Evolutionary conservation across 1,284 basidiomycete species (phyloP).

Genomic region (Tilletia indica): DNA sequence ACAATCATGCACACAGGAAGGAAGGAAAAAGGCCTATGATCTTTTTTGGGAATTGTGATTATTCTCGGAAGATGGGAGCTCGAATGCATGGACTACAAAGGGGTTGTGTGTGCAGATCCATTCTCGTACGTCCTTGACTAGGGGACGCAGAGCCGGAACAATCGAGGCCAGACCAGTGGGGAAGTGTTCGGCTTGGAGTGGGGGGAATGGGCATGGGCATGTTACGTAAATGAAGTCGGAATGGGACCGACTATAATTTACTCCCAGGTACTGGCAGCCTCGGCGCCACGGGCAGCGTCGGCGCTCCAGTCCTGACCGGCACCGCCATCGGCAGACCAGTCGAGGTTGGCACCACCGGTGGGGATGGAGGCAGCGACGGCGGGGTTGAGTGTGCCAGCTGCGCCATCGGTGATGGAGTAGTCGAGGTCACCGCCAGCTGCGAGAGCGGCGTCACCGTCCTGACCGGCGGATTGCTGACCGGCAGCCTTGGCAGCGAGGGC

Average conservation of each 20-base stretch:
- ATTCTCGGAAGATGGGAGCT: constrained; percentile 19
- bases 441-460: constrained; percentile 33
- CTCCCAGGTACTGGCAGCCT: constrained; percentile 11
- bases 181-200: not conserved
- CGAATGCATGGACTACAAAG: constrained; percentile 1
- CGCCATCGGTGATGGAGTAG: constrained; percentile 66
- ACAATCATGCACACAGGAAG: too few relatives aligned
- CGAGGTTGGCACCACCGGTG: constrained; percentile 62
- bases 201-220: not conserved
- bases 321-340: constrained; percentile 69
- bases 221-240: not conserved
- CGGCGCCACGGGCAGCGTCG: constrained; percentile 29
- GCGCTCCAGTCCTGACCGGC: constrained; percentile 56
- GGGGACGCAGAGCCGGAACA: constrained; percentile 19
- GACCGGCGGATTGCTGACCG: constrained; percentile 24
- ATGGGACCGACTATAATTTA: not conserved
- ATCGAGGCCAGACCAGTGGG: constrained; percentile 13
- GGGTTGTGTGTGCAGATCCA: not conserved
- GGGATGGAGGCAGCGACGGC: constrained; percentile 42
- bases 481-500: constrained; percentile 70
- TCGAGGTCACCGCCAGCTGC: constrained; percentile 31
- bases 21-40: too few relatives aligned
- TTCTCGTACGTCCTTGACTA: constrained; percentile 19
- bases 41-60: not conserved
- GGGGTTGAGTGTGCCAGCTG: constrained; percentile 71